These are phyloP conservation scores for Dipteronia dyeriana DNA, from an alignment of 345 rosid species.

Conservation along the genomic window DNA sequence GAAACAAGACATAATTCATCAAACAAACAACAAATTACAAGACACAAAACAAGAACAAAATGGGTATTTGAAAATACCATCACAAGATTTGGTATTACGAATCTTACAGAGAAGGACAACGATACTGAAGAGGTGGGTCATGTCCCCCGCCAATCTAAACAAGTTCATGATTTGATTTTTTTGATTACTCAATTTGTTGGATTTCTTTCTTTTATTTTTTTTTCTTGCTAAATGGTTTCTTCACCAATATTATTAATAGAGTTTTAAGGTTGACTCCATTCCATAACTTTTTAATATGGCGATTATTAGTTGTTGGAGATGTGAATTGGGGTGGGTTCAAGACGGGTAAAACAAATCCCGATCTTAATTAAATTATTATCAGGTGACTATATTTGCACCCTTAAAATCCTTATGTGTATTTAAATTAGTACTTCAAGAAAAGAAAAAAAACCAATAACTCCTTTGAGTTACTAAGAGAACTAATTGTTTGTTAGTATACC, in stretches of 20 bases:
- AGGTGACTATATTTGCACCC: no score
- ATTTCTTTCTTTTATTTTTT: neutral
- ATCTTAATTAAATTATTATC: no score
- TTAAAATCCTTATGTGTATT: no score
- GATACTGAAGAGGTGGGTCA: conserved; percentile 43
- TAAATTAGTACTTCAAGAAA: no score
- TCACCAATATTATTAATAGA: neutral
- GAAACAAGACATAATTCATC: neutral
- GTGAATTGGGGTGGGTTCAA: no score
- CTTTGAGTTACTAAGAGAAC: no score
- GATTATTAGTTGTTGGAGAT: no score
- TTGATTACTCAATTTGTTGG: neutral
- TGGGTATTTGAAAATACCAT: conserved; percentile 17
- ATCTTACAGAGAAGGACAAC: conserved; percentile 45
- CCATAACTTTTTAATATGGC: no score
- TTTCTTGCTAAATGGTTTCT: neutral
- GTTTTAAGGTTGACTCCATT: conserved; percentile 1
- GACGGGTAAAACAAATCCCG: no score
- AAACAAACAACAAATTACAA: neutral
- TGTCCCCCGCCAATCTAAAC: conserved; percentile 42
- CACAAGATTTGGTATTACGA: conserved; percentile 40
- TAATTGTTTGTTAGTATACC: no score
- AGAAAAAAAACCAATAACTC: no score
- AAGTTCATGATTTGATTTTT: conserved; percentile 24
- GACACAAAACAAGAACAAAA: neutral